phyloP scores from a whole-genome alignment of 129 eudicot genomes.

The Pulicaria dysenterica region DNA sequence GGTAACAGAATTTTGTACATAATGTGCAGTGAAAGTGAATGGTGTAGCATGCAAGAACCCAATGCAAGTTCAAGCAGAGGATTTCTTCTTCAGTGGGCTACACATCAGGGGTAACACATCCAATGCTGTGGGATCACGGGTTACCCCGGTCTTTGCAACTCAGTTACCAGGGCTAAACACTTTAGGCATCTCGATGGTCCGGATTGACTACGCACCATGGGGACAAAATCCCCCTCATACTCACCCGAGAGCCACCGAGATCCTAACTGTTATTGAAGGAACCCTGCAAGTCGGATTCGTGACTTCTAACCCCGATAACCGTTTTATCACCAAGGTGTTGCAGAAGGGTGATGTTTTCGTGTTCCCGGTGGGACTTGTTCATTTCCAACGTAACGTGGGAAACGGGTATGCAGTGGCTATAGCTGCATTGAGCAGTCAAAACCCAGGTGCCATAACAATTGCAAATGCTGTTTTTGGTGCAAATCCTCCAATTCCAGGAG shows the following conservation, averaged over 20 bases:
- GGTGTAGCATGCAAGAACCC: conserved; percentile 50
- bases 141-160: conserved; percentile 35
- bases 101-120: conserved; percentile 50
- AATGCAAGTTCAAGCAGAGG: conserved; percentile 35
- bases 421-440: conserved; percentile 51
- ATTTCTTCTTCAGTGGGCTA: conserved; percentile 48
- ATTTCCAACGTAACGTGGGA: conserved; percentile 46
- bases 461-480: conserved; percentile 48
- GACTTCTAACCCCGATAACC: conserved; percentile 47
- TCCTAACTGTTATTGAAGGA: conserved; percentile 48
- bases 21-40: conserved; percentile 39
- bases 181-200: conserved; percentile 42
- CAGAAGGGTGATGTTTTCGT: conserved; percentile 56
- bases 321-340: conserved; percentile 40
- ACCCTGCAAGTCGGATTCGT: conserved; percentile 43
- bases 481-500: conserved; percentile 38
- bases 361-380: conserved; percentile 51
- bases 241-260: conserved; percentile 55
- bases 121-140: conserved; percentile 44
- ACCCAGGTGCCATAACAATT: conserved; percentile 48
- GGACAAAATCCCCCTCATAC: conserved; percentile 50
- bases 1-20: neutral
- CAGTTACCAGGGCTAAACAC: conserved; percentile 53
- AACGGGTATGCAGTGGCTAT: conserved; percentile 38
- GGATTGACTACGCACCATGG: conserved; percentile 48